These are phyloP conservation scores for Talinum fruticosum DNA, from an alignment of 148 eudicot genomes.

Conservation along the genomic window DNA sequence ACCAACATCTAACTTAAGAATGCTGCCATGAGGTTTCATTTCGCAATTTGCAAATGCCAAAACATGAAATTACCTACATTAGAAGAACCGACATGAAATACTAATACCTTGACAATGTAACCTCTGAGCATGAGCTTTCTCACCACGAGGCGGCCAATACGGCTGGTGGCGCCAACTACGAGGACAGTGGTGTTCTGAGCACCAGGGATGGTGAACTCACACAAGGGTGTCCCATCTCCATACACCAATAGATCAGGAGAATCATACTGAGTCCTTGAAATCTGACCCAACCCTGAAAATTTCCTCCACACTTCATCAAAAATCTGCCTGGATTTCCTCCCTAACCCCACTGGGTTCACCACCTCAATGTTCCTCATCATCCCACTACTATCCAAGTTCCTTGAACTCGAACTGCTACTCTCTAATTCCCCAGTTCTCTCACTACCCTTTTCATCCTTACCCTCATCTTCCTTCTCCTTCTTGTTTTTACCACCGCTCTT, in stretches of 20 bases:
- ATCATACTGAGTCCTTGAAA: conserved; percentile 68
- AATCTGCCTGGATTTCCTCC: conserved; percentile 79
- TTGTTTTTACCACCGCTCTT: not conserved
- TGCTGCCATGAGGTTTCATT: not conserved
- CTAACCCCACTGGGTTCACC: conserved; percentile 91
- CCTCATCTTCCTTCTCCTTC: conserved; percentile 25
- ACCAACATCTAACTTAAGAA: too few relatives aligned
- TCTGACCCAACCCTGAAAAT: conserved; percentile 82
- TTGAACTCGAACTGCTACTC: conserved; percentile 7
- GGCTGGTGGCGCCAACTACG: conserved; percentile 94
- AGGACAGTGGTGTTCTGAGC: conserved; percentile 96
- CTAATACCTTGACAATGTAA: conserved; percentile 82
- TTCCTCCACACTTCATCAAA: conserved; percentile 94
- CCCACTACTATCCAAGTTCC: conserved; percentile 22
- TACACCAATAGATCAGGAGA: conserved; percentile 37
- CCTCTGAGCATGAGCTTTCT: conserved; percentile 98
- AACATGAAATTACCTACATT: too few relatives aligned
- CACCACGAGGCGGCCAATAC: conserved; percentile 88
- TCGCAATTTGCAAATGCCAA: not conserved
- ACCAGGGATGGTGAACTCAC: conserved; percentile 86
- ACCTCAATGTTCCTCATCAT: conserved; percentile 68
- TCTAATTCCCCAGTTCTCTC: conserved; percentile 25
- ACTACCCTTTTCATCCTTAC: conserved; percentile 15
- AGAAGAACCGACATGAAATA: too few relatives aligned
- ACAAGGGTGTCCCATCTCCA: conserved; percentile 69